Conservation (phyloP, 78 protist genomes). For the Monocercomonoides exilis region DNA sequence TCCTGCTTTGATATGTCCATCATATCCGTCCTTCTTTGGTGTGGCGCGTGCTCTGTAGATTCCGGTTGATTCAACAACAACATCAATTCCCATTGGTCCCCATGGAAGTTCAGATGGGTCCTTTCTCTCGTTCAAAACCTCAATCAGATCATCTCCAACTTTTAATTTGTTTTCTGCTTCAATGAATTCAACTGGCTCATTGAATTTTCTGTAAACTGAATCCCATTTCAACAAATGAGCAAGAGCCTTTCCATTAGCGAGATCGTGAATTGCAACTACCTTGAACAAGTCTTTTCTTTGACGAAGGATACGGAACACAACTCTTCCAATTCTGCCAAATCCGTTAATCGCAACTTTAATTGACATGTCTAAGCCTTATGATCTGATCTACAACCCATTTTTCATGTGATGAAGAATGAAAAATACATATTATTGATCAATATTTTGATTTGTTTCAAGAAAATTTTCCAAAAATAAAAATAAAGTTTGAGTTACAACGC, state of each 20-base stretch:
- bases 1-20: slow-evolving; percentile 40
- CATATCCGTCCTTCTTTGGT: slow-evolving; percentile 43
- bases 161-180: slow-evolving; percentile 49
- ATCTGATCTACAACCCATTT: neutral
- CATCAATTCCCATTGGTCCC: slow-evolving; percentile 50
- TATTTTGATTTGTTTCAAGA: neutral
- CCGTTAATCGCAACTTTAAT: slow-evolving; percentile 84
- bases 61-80: slow-evolving; percentile 97
- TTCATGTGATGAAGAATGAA: neutral
- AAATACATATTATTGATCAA: neutral
- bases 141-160: slow-evolving; percentile 67
- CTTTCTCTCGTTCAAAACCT: slow-evolving; percentile 20
- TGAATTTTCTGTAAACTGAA: slow-evolving; percentile 88
- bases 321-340: slow-evolving; percentile 96
- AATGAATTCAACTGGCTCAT: slow-evolving; percentile 57
- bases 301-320: slow-evolving; percentile 75
- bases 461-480: neutral
- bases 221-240: slow-evolving; percentile 80
- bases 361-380: too few species aligned
- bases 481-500: neutral
- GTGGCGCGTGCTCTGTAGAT: slow-evolving; percentile 72
- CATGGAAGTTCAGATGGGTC: slow-evolving; percentile 54
- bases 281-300: neutral
- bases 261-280: slow-evolving; percentile 89
- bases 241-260: slow-evolving; percentile 39